phyloP scores from a whole-genome alignment of 495 filamentous ascomycete species.

The Trichocladium antarcticum region DNA sequence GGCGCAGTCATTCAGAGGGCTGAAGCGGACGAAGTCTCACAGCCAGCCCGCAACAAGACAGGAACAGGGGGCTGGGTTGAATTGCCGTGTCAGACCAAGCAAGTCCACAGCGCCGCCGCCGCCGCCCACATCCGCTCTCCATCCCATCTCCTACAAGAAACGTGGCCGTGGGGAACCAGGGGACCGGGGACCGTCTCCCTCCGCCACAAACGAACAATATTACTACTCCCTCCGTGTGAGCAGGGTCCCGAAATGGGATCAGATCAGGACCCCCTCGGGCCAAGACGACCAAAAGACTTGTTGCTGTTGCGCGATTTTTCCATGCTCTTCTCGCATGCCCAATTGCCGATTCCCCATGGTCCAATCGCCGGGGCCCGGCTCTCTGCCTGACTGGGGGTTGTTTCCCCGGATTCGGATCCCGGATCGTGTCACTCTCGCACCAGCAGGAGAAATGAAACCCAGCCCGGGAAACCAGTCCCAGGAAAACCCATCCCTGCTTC shows the following conservation, averaged over 20 bases:
- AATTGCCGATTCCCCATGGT: background rate
- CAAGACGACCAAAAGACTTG: too few species aligned
- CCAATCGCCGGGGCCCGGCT: background rate
- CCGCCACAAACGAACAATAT: background rate
- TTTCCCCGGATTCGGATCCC: constrained; percentile 4
- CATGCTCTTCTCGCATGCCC: background rate
- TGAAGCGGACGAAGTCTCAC: background rate
- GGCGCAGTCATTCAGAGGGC: background rate
- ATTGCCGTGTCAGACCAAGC: too few species aligned
- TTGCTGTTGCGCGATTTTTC: background rate
- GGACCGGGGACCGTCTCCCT: background rate
- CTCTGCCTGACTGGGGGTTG: background rate
- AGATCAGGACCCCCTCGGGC: too few species aligned
- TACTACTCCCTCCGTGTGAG: background rate
- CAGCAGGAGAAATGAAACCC: background rate
- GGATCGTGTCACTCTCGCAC: constrained; percentile 1
- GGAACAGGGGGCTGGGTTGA: background rate
- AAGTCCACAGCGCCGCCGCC: too few species aligned
- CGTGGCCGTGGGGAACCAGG: background rate
- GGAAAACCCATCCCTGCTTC: background rate
- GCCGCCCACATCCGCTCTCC: constrained; percentile 4
- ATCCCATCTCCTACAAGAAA: constrained; percentile 3
- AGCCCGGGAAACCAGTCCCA: background rate
- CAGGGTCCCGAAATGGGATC: background rate
- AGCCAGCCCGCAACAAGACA: background rate